These are phyloP conservation scores for Hyphopichia homilentoma DNA, from an alignment of 805 yeast genomes.

Conservation along the genomic window DNA sequence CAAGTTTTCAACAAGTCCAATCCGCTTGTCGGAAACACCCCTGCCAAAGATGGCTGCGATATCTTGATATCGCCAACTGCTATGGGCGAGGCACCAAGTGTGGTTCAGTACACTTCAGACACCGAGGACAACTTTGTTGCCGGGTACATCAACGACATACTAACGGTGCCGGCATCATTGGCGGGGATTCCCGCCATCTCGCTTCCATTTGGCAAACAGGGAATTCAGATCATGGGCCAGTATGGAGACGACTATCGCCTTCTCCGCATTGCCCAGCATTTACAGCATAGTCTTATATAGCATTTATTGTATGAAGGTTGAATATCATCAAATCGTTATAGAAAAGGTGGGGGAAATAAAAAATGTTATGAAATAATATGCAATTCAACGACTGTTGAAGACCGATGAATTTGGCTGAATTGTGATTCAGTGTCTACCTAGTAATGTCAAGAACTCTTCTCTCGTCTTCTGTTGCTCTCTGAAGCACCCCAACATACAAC, in stretches of 20 bases:
- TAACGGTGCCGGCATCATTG: slow-evolving; percentile 86
- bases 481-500: slow-evolving; percentile 97
- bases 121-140: slow-evolving; percentile 47
- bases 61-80: slow-evolving; percentile 74
- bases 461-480: slow-evolving; percentile 91
- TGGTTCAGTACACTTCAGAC: slow-evolving; percentile 38
- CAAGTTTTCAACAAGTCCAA: slow-evolving; percentile 53
- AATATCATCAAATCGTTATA: slow-evolving; percentile 26
- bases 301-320: slow-evolving; percentile 1
- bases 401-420: too few species aligned
- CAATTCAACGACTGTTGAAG: too few species aligned
- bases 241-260: slow-evolving; percentile 74
- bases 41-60: slow-evolving; percentile 43
- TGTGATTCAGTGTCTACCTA: slow-evolving; percentile 54
- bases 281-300: slow-evolving; percentile 1
- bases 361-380: too few species aligned
- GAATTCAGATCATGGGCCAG: slow-evolving; percentile 83
- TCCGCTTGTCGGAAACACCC: slow-evolving; percentile 14
- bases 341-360: slow-evolving; percentile 4
- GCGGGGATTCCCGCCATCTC: slow-evolving; percentile 88
- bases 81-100: slow-evolving; percentile 49
- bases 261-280: slow-evolving; percentile 32
- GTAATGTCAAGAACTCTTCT: slow-evolving; percentile 85
- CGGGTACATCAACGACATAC: slow-evolving; percentile 73
- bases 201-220: slow-evolving; percentile 59